A percentile compares a stretch with the other conserved stretches of the same genome.
Conservation (phyloP, 305 asterid species). For the Fraxinus velutina region DNA sequence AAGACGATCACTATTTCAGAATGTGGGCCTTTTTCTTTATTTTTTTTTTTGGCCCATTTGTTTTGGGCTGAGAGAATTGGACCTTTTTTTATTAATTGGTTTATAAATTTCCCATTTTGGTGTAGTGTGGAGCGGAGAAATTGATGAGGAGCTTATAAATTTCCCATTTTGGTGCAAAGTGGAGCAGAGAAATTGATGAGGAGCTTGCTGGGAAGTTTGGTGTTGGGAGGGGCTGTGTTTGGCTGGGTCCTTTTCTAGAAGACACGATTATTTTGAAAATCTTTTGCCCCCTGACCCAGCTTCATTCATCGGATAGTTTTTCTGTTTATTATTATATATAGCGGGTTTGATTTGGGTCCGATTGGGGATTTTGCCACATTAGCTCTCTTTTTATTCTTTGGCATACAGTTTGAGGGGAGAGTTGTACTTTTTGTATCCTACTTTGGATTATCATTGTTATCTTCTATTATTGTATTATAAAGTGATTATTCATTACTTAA, state of each 20-base stretch:
- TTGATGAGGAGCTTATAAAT: background rate
- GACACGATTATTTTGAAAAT: background rate
- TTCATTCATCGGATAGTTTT: conserved; percentile 8
- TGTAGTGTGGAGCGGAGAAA: too few species aligned
- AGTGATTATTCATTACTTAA: background rate
- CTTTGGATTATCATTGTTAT: background rate
- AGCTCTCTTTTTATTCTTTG: conserved; percentile 19
- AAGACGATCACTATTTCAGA: too few species aligned
- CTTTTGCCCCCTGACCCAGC: conserved; percentile 8
- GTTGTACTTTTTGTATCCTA: background rate
- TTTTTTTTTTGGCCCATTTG: too few species aligned
- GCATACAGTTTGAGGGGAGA: conserved; percentile 8
- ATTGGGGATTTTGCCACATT: conserved; percentile 26
- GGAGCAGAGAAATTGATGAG: conserved; percentile 51
- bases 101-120: too few species aligned
- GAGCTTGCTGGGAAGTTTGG: conserved; percentile 45
- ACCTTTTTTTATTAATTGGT: too few species aligned
- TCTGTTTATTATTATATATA: background rate
- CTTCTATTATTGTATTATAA: background rate
- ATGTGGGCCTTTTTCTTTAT: too few species aligned
- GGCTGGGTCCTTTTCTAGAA: conserved; percentile 46
- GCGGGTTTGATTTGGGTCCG: conserved; percentile 16
- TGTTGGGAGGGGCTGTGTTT: conserved; percentile 44
- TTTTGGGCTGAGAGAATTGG: too few species aligned
- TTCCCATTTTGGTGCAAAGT: background rate